Evolutionary conservation across 208 protist genomes (phyloP), one percentile per base, ranked within the genome.

Genomic region (Endotrypanum monterogeii): DNA sequence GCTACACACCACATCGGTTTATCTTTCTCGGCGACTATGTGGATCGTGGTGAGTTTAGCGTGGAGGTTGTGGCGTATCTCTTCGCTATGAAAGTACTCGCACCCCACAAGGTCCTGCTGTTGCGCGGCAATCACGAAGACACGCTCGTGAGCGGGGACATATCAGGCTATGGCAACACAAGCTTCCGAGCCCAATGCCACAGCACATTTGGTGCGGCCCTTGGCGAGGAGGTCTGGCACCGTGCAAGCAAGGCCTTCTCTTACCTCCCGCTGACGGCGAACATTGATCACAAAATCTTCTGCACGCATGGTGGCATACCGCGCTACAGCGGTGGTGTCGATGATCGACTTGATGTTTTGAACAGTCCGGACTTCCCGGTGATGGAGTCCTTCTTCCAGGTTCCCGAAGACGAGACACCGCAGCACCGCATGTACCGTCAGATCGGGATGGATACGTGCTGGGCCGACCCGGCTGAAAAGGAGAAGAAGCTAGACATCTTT

Each of bases 21-120:
- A 83, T 99, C 28, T 99, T 99, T 73, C 90, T 99, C n/a, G 99
- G 95, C 48, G 98, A 99, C 86, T 99, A 99, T 86, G 98, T 99
- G 18, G 99, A 99, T 80, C 95, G 98, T 67, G 98, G 98, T 28
- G 89, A 93, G 72, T 96, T 96, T 74, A 92, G 90, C 73, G 92
- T 98, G 25, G 93, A 98, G 76, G 91, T 95, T n/a, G 76, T 98
- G 14, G 91, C 91, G n/a, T 94, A 96, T 71, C 82, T 98, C 18
- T 94, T 98, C 71, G 83, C 94, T 18, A 93, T 98, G 84, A 98
- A 98, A 82, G 89, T 97, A 39, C 78, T 98, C 18, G 87, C 90
- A 39, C 96, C 96, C 28, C 80, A 90, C 41, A 98, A 97, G 85
- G 89, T 98, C 20, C 81, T 98, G 55, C 91, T 98, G 30, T 90